Evolutionary conservation across 129 eudicot genomes (phyloP).

Genomic region (Calendula officinalis): DNA sequence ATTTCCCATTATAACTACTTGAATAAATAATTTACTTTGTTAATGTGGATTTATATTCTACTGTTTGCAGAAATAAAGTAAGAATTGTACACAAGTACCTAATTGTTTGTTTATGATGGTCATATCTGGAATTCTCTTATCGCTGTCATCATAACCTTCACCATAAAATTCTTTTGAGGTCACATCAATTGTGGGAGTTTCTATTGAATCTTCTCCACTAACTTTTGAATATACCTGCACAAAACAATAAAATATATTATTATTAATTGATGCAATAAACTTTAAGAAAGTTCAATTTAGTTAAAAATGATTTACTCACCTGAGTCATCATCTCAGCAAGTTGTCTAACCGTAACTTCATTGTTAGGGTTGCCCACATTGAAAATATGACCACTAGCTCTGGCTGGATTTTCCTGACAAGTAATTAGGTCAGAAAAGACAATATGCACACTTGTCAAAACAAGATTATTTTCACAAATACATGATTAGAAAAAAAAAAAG

Average conservation of each 20-base stretch:
- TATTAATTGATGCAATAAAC: not conserved
- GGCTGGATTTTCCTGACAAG: slow-evolving; percentile 80
- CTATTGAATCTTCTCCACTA: slow-evolving; percentile 72
- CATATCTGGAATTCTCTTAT: slow-evolving; percentile 97
- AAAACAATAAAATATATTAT: slow-evolving; percentile 4
- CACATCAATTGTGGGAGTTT: slow-evolving; percentile 76
- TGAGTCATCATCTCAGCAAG: slow-evolving; percentile 99
- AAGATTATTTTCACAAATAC: not conserved
- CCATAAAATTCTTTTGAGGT: slow-evolving; percentile 94
- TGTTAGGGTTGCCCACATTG: slow-evolving; percentile 94
- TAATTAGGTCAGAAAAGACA: not conserved
- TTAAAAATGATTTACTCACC: slow-evolving; percentile 33
- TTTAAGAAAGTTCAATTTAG: not conserved
- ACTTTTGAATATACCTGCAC: slow-evolving; percentile 80
- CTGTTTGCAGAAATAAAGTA: not conserved
- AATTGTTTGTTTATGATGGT: slow-evolving; percentile 87
- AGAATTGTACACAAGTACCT: slow-evolving; percentile 45
- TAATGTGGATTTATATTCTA: not conserved
- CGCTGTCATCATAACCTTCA: slow-evolving; percentile 97
- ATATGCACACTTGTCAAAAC: not conserved
- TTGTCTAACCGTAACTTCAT: slow-evolving; percentile 99
- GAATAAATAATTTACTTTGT: not conserved
- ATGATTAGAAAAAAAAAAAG: slow-evolving; percentile 1
- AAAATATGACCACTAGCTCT: slow-evolving; percentile 95
- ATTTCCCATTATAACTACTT: not conserved